A percentile compares a stretch with the other conserved stretches of the same genome.
Conservation (phyloP, 495 filamentous ascomycete genomes). For the Trichoderma parareesei region DNA sequence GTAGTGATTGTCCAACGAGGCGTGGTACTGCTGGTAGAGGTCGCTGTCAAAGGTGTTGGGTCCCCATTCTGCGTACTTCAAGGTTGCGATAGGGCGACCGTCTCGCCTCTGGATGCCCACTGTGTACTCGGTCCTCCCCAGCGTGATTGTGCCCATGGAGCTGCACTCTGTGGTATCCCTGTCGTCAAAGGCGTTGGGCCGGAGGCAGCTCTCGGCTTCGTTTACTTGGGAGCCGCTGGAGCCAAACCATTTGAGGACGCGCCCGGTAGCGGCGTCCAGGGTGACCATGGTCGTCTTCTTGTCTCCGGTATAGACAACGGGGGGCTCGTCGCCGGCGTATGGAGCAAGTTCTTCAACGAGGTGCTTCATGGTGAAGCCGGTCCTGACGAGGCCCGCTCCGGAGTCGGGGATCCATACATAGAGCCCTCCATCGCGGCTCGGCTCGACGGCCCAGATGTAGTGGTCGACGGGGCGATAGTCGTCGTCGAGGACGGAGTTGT, state of each 20-base stretch:
- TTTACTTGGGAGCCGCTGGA: slow-evolving; percentile 33
- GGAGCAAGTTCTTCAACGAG: slow-evolving; percentile 63
- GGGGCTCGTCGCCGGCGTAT: slow-evolving; percentile 57
- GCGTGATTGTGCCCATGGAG: slow-evolving; percentile 60
- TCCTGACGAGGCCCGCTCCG: slow-evolving; percentile 67
- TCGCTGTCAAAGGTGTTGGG: slow-evolving; percentile 89
- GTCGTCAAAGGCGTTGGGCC: slow-evolving; percentile 49
- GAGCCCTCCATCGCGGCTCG: slow-evolving; percentile 77
- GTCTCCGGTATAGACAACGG: slow-evolving; percentile 79
- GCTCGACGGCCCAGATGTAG: slow-evolving; percentile 95
- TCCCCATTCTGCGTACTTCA: slow-evolving; percentile 92
- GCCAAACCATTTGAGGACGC: slow-evolving; percentile 50
- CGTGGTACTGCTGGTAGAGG: slow-evolving; percentile 69
- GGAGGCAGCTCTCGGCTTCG: slow-evolving; percentile 45
- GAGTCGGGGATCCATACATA: slow-evolving; percentile 74
- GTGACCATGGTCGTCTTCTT: slow-evolving; percentile 87
- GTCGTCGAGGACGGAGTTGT: slow-evolving; percentile 51
- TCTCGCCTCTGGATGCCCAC: slow-evolving; percentile 73
- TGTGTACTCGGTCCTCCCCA: slow-evolving; percentile 81
- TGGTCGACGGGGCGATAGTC: slow-evolving; percentile 60
- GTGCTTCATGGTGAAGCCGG: slow-evolving; percentile 74
- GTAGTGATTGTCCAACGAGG: slow-evolving; percentile 79
- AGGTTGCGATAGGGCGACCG: slow-evolving; percentile 71
- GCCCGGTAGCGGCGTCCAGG: slow-evolving; percentile 75
- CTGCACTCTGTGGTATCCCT: slow-evolving; percentile 65